Evolutionary conservation across 306 rosid genomes (phyloP).

Genomic region (Fragaria ananassa): DNA sequence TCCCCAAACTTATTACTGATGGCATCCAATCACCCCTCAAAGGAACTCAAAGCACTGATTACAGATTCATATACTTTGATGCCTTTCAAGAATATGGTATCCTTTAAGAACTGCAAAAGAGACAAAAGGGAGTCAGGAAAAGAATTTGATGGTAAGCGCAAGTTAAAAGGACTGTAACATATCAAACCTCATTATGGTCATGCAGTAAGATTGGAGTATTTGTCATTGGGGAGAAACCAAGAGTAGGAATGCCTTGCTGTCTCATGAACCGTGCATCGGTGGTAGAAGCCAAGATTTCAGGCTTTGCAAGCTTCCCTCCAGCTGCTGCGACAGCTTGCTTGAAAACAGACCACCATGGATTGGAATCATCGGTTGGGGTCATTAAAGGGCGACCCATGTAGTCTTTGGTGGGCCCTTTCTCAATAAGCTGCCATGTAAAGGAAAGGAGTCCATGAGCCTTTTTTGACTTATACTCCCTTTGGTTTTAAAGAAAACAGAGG

Average conservation of each 20-base stretch:
- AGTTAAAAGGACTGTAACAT: slow-evolving; percentile 7
- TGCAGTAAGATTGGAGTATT: slow-evolving; percentile 90
- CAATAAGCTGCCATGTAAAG: slow-evolving; percentile 45
- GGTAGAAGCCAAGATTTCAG: slow-evolving; percentile 80
- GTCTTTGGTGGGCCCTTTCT: slow-evolving; percentile 70
- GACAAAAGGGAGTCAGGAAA: slow-evolving; percentile 6
- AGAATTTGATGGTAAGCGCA: slow-evolving; percentile 2
- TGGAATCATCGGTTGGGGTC: slow-evolving; percentile 67
- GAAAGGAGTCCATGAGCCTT: slow-evolving; percentile 9
- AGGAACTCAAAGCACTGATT: slow-evolving; percentile 76
- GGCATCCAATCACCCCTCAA: slow-evolving; percentile 31
- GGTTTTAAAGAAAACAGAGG: slow-evolving; percentile 12
- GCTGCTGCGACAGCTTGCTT: slow-evolving; percentile 56
- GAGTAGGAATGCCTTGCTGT: slow-evolving; percentile 71
- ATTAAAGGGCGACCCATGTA: slow-evolving; percentile 56
- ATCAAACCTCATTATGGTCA: slow-evolving; percentile 84
- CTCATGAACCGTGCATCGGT: slow-evolving; percentile 68
- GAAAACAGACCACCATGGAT: slow-evolving; percentile 92
- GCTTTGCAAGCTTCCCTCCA: slow-evolving; percentile 78
- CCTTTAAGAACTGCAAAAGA: slow-evolving; percentile 65
- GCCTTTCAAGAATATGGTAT: slow-evolving; percentile 67
- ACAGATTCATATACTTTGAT: slow-evolving; percentile 79
- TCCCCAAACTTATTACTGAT: background rate
- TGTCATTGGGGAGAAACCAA: slow-evolving; percentile 91
- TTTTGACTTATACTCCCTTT: background rate